Percentiles rank a stretch among this genome's conserved stretches.
Evolutionary conservation across 2,329 filamentous ascomycete genomes (phyloP).

Genomic region (Aspergillus sp.): DNA sequence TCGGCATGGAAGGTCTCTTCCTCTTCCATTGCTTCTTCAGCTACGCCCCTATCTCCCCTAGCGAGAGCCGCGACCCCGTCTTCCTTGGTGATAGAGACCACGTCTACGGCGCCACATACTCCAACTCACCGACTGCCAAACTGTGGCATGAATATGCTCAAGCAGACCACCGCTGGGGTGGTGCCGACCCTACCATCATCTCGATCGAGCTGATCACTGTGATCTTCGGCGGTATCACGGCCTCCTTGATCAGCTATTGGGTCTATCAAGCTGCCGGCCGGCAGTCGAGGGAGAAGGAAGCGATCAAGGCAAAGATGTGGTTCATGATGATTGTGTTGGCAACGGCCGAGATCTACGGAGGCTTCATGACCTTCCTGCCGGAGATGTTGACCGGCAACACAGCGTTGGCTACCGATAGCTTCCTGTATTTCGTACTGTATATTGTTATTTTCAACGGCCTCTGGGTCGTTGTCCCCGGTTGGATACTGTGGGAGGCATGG

Average conservation of each 20-base stretch:
- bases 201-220: conserved; percentile 64
- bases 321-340: conserved; percentile 62
- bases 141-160: conserved; percentile 69
- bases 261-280: conserved; percentile 36
- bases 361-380: conserved; percentile 66
- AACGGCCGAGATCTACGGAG: conserved; percentile 65
- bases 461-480: conserved; percentile 62
- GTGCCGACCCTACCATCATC: conserved; percentile 60
- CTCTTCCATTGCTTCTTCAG: conserved; percentile 93
- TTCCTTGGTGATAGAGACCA: conserved; percentile 58
- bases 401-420: conserved; percentile 60
- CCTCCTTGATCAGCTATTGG: conserved; percentile 59
- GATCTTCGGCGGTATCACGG: conserved; percentile 59
- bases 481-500: conserved; percentile 58
- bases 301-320: conserved; percentile 49
- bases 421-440: conserved; percentile 66
- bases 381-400: conserved; percentile 64
- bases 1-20: conserved; percentile 86
- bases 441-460: conserved; percentile 65
- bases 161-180: conserved; percentile 63
- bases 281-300: conserved; percentile 25
- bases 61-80: conserved; percentile 38
- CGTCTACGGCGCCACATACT: conserved; percentile 63
- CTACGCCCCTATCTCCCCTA: conserved; percentile 50
- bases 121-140: conserved; percentile 53